Percentiles rank a stretch among this genome's conserved stretches.
Conservation (phyloP, 2,329 filamentous ascomycete genomes). For the Parastagonospora nodorum region DNA sequence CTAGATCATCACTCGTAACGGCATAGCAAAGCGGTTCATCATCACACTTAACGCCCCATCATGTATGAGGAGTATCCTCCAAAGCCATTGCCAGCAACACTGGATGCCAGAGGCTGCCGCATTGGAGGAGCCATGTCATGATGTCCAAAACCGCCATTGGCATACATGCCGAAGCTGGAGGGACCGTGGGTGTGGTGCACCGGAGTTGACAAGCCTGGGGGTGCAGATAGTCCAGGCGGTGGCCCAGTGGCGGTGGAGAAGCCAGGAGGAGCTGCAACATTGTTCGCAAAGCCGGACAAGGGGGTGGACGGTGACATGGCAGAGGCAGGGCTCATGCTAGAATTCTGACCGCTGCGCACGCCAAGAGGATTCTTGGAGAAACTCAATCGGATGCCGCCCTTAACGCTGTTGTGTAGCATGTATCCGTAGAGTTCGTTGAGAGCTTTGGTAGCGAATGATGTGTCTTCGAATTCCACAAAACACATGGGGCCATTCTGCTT, state of each 20-base stretch:
- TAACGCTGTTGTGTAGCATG: conserved; percentile 85
- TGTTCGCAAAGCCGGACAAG: conserved; percentile 62
- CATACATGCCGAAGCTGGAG: conserved; percentile 44
- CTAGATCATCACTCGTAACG: conserved; percentile 42
- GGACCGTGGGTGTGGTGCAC: conserved; percentile 31
- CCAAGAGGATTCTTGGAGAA: conserved; percentile 98
- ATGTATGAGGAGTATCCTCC: conserved; percentile 45
- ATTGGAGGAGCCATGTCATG: conserved; percentile 44
- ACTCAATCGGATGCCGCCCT: conserved; percentile 91
- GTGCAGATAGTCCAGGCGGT: conserved; percentile 78
- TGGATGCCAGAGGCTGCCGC: conserved; percentile 41
- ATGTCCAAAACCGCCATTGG: conserved; percentile 43
- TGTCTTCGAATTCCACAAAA: conserved; percentile 96
- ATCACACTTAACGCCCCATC: conserved; percentile 43
- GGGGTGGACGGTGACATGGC: conserved; percentile 57
- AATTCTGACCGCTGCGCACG: conserved; percentile 76
- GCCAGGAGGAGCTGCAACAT: conserved; percentile 58
- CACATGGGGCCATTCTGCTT: conserved; percentile 98
- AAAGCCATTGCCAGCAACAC: conserved; percentile 37
- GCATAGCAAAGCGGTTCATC: conserved; percentile 25
- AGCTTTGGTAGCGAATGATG: conserved; percentile 88
- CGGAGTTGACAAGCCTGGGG: conserved; percentile 66
- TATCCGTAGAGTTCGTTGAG: conserved; percentile 88
- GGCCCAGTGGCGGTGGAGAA: conserved; percentile 75
- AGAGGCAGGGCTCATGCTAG: conserved; percentile 57